These are phyloP conservation scores for Tilletia caries DNA, from an alignment of 1,284 basidiomycete genomes.

Conservation along the genomic window DNA sequence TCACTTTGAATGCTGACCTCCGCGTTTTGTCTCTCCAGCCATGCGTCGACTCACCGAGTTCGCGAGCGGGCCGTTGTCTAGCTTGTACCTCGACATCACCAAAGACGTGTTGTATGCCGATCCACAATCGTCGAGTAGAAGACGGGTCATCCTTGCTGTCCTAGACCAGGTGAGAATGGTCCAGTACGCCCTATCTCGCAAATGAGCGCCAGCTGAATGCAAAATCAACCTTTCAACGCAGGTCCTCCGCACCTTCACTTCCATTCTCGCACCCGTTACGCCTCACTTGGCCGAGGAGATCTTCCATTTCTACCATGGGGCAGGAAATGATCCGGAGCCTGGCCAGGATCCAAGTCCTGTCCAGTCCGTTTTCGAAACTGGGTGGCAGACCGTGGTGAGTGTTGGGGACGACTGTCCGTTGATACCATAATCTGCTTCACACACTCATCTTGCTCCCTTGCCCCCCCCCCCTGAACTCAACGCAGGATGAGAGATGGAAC, in stretches of 20 bases:
- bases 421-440: constrained; percentile 16
- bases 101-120: constrained; percentile 89
- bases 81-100: constrained; percentile 79
- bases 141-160: constrained; percentile 69
- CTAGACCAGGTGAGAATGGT: constrained; percentile 68
- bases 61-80: constrained; percentile 59
- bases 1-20: neutral
- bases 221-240: constrained; percentile 56
- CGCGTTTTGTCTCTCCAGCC: constrained; percentile 56
- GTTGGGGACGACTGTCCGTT: constrained; percentile 10
- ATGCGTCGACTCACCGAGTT: constrained; percentile 56
- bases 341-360: constrained; percentile 17
- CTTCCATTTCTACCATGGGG: constrained; percentile 58
- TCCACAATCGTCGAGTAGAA: constrained; percentile 59
- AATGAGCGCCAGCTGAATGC: neutral
- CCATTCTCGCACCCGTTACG: constrained; percentile 77
- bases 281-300: constrained; percentile 93
- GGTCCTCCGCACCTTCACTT: constrained; percentile 67
- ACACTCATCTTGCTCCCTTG: neutral
- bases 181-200: too few species aligned
- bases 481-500: constrained; percentile 11
- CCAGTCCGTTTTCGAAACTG: constrained; percentile 36
- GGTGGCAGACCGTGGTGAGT: constrained; percentile 33
- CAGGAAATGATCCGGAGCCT: constrained; percentile 29
- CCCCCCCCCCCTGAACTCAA: too few species aligned